These are phyloP conservation scores for Phytophthora pistaciae DNA, from an alignment of 352 stramenopile species.

Conservation along the genomic window DNA sequence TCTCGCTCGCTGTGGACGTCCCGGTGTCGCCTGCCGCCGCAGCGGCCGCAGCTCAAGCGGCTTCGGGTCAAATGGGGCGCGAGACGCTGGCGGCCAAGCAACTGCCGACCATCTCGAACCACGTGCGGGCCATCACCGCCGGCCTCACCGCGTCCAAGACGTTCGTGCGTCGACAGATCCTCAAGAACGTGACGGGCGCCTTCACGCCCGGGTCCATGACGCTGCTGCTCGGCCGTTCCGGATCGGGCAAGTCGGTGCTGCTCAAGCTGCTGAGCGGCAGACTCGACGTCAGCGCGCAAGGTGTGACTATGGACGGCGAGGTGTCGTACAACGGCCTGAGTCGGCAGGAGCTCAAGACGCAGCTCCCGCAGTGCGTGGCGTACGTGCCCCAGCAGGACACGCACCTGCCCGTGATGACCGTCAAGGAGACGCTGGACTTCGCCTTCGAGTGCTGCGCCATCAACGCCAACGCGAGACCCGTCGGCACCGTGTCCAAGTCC, in stretches of 20 bases:
- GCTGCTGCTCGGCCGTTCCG: slow-evolving; percentile 57
- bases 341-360: slow-evolving; percentile 31
- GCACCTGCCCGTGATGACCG: slow-evolving; percentile 89
- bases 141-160: slow-evolving; percentile 49
- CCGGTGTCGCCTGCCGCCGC: slow-evolving; percentile 31
- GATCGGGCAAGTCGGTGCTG: slow-evolving; percentile 58
- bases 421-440: slow-evolving; percentile 95
- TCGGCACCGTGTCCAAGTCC: slow-evolving; percentile 34
- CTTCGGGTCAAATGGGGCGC: slow-evolving; percentile 35
- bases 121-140: slow-evolving; percentile 45
- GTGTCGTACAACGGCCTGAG: slow-evolving; percentile 56
- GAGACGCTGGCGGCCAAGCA: slow-evolving; percentile 48
- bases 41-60: slow-evolving; percentile 29
- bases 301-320: slow-evolving; percentile 39
- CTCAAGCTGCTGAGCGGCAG: slow-evolving; percentile 54
- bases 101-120: slow-evolving; percentile 62
- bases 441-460: slow-evolving; percentile 85
- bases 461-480: slow-evolving; percentile 23
- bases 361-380: slow-evolving; percentile 54
- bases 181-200: slow-evolving; percentile 48
- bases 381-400: slow-evolving; percentile 73
- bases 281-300: slow-evolving; percentile 27
- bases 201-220: slow-evolving; percentile 60
- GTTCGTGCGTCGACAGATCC: slow-evolving; percentile 49
- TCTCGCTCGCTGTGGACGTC: slow-evolving; percentile 43